Evolutionary conservation across 257 asterid species (phyloP).

Genomic region (Eustoma russellianum): DNA sequence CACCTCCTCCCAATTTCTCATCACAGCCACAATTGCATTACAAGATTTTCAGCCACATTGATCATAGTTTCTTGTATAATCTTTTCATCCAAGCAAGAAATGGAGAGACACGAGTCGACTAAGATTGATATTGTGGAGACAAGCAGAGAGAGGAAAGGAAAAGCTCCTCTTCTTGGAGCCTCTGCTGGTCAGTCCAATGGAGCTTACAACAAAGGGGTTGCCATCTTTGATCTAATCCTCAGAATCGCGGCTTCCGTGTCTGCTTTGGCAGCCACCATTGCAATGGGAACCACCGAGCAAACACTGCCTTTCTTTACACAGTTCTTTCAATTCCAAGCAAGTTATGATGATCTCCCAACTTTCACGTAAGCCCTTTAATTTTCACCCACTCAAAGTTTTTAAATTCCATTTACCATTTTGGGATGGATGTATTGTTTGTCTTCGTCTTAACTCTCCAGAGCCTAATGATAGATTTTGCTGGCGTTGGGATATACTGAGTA

Average conservation of each 20-base stretch:
- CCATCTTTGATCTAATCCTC: constrained; percentile 68
- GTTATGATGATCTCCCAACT: constrained; percentile 73
- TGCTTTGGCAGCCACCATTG: constrained; percentile 52
- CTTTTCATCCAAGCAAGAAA: not conserved
- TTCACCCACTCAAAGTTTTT: not conserved
- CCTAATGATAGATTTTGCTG: no score
- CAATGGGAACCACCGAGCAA: constrained; percentile 78
- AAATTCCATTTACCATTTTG: no score
- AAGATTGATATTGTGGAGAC: constrained; percentile 46
- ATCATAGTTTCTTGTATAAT: not conserved
- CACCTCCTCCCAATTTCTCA: constrained; percentile 19
- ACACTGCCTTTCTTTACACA: constrained; percentile 91
- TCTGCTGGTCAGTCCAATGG: not conserved
- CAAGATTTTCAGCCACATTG: not conserved
- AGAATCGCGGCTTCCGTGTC: constrained; percentile 53
- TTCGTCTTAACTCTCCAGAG: no score
- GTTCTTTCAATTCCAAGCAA: constrained; percentile 86
- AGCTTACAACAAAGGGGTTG: constrained; percentile 39
- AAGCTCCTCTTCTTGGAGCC: constrained; percentile 53
- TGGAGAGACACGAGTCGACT: constrained; percentile 53
- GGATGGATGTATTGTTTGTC: no score
- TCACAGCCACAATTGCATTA: constrained; percentile 11
- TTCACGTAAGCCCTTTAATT: constrained; percentile 55
- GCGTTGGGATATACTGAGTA: no score
- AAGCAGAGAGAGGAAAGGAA: constrained; percentile 66